These are phyloP conservation scores for Penicillium sp. DNA, from an alignment of 2,329 filamentous ascomycete genomes.

Conservation along the genomic window DNA sequence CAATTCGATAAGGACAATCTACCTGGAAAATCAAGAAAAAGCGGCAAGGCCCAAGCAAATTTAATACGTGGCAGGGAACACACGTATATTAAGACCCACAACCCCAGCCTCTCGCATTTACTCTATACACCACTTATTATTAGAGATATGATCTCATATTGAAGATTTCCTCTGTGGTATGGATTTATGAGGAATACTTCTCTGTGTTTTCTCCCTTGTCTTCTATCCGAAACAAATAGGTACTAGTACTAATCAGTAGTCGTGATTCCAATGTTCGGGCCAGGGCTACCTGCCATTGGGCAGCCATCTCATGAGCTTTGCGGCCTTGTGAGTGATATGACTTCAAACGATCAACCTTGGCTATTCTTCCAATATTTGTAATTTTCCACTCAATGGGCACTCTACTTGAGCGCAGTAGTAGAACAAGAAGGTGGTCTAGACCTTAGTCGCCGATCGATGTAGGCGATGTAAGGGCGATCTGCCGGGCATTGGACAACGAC, in stretches of 20 bases:
- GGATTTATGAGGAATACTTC: not conserved
- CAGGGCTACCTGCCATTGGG: not conserved
- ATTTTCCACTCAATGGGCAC: not conserved
- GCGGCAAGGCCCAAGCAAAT: constrained; percentile 4
- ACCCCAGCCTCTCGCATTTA: constrained; percentile 2
- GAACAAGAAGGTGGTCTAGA: not conserved
- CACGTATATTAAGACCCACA: not conserved
- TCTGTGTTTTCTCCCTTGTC: not conserved
- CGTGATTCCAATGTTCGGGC: not conserved
- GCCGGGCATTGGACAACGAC: not conserved
- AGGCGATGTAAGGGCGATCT: not conserved
- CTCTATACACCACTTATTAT: not conserved
- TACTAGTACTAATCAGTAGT: not conserved
- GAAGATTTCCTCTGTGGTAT: not conserved
- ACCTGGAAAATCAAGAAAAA: not conserved
- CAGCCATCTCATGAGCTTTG: not conserved
- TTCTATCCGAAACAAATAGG: not conserved
- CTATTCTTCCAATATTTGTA: not conserved
- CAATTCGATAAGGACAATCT: not conserved
- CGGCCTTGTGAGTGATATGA: not conserved
- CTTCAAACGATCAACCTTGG: not conserved
- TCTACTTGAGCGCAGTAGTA: not conserved
- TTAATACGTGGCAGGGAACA: constrained; percentile 1
- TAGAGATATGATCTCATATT: constrained; percentile 3
- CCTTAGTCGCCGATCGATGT: not conserved